Percentiles rank a stretch among this genome's conserved stretches.
These are phyloP conservation scores for Ceratobasidium sp. DNA, from an alignment of 1,284 basidiomycete species.

Conservation along the genomic window DNA sequence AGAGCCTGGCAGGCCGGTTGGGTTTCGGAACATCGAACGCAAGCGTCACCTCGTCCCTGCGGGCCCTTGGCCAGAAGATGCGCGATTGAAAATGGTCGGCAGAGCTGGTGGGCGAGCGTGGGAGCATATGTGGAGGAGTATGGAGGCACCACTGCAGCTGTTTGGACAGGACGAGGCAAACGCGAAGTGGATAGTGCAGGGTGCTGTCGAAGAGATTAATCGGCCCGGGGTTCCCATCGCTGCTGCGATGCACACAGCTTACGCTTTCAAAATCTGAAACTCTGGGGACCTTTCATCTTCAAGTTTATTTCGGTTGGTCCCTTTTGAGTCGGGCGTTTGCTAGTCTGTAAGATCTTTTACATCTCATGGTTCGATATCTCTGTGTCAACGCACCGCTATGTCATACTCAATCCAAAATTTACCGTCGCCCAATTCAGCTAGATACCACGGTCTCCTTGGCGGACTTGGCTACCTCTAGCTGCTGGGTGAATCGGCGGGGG, in stretches of 20 bases:
- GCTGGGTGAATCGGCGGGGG: too few species aligned
- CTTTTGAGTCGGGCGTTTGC: not conserved
- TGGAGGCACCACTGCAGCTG: conserved; percentile 26
- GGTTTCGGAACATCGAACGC: not conserved
- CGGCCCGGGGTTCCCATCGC: conserved; percentile 3
- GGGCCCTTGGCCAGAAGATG: conserved; percentile 14
- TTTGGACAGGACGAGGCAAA: not conserved
- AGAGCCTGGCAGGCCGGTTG: not conserved
- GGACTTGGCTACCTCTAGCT: too few species aligned
- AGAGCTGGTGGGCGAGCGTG: not conserved
- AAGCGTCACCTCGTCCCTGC: conserved; percentile 10
- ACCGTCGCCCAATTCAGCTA: too few species aligned
- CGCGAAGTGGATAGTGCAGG: conserved; percentile 20
- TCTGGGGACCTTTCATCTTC: not conserved
- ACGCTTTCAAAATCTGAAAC: conserved; percentile 25
- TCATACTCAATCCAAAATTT: not conserved
- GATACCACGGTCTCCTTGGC: too few species aligned
- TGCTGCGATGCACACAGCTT: not conserved
- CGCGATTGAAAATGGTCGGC: not conserved
- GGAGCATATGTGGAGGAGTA: conserved; percentile 24
- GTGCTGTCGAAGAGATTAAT: conserved; percentile 15
- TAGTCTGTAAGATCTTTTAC: not conserved
- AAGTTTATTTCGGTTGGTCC: too few species aligned
- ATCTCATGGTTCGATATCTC: not conserved
- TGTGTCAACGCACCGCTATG: not conserved